Percentiles rank a stretch among this genome's conserved stretches.
These are phyloP conservation scores for Hericium erinaceus DNA, from an alignment of 768 basidiomycete genomes.

Conservation along the genomic window DNA sequence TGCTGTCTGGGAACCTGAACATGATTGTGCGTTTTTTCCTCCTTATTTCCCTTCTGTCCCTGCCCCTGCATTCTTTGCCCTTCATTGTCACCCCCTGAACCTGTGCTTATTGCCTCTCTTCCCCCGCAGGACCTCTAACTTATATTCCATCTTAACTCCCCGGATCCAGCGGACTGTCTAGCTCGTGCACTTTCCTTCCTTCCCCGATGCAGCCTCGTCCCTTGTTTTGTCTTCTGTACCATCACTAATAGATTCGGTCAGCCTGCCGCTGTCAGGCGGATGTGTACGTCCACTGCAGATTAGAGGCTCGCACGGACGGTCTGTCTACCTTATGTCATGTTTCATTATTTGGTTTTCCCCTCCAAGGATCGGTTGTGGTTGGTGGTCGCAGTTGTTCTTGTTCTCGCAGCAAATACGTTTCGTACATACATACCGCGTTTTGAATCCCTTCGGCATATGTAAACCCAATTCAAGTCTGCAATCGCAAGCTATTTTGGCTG, in stretches of 20 bases:
- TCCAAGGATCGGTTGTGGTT: no score
- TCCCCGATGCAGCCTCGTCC: no score
- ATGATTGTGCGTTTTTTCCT: conserved; percentile 44
- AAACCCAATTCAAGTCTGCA: no score
- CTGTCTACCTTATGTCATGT: background rate
- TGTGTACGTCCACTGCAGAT: background rate
- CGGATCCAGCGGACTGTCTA: no score
- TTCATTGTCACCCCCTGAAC: background rate
- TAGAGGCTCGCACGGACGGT: background rate
- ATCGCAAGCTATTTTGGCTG: no score
- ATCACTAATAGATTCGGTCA: background rate
- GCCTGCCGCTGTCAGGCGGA: background rate
- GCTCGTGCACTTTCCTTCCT: no score
- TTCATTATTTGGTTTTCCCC: background rate
- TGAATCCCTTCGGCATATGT: no score
- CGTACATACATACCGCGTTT: no score
- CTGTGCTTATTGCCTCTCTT: background rate
- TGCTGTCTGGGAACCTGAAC: conserved; percentile 68
- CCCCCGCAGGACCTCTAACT: background rate
- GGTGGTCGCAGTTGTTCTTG: no score
- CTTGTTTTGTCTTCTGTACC: background rate
- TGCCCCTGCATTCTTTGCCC: background rate
- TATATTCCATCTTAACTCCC: background rate
- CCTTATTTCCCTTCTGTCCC: background rate
- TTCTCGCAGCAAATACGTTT: no score